Base-by-base conservation (phyloP, 2,329 filamentous ascomycete species). In the Chalaropsis thielavioides region DNA sequence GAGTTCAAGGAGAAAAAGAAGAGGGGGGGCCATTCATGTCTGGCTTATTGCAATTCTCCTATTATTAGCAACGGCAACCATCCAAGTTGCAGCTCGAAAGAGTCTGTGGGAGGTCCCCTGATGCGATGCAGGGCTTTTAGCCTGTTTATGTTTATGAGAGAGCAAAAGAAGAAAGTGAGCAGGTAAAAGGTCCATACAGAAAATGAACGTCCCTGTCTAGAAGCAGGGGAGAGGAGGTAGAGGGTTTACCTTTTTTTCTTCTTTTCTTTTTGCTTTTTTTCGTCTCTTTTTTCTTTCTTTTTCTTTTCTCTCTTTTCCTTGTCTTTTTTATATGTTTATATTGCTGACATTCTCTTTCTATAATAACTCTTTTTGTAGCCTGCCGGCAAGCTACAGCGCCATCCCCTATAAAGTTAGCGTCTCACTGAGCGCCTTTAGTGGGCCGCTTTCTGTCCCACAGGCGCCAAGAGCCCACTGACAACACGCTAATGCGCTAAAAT, bases 201-300 rank as follows among this genome's bases (percentile, higher is more conserved):
- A 58, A 58, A 58, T 58, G 51, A 58, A n/a, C 15, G 51, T 58
- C 27, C 13, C 46, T 24, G 17, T 58, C 11, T 2, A 58, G 3
- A 58, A 58, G 51, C 51, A 58, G 51, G 51, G 51, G 19, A 31
- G n/a, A n/a, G n/a, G n/a, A n/a, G n/a, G n/a, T n/a, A n/a, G n/a
- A n/a, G n/a, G n/a, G 43, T 19, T 46, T 19, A 7, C 6, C 31
- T 38, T 38, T 38, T 7, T 38, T 38, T 8, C 24, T 51, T 51
- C 3, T 27, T 27, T 51, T 19, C 15, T 2, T 24, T 51, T 51
- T 46, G 24, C 5, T 22, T 15, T 13, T 51, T 51, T 24, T 51
- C 7, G 19, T 46, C 19, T 15, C 31, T 38, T 38, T 38, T 7
- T 38, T 38, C 8, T 51, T 51, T 51, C 3, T 27, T 27, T 51